Evolutionary conservation across 2,329 filamentous ascomycete genomes (phyloP), one percentile per base, ranked within the genome.

Genomic region (Sporothrix variecibatus): DNA sequence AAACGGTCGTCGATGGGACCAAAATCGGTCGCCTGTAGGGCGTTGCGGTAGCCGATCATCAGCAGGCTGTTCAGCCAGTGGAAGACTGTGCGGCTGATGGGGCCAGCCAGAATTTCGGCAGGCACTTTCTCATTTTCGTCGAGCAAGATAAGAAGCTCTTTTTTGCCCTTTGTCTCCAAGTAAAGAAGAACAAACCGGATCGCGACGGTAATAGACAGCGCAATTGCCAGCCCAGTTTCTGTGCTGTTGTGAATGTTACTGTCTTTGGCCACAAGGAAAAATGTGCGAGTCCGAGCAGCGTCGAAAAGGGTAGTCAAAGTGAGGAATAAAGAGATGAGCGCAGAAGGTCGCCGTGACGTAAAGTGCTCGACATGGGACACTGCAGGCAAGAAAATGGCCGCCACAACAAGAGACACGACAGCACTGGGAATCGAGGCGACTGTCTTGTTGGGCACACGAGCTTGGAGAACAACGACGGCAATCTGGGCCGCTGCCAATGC

Each of bases 11-110:
- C 64, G 15, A 67, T 67, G 23, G 64, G 64, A 1, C 53, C 64
- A 53, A 26, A 70, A 51, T 73, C 38, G 5, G 51, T 49, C 8
- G 49, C 46, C 40, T 73, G 60, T 11, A 73, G 71, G 5, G 51
- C 64, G 15, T 82, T 85, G 3, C 79, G 82, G 80, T 85, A 89
- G 0, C 88, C 88, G 2, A 81, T 80, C 34, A 82, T 81, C 62
- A 90, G 85, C 11, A 90, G 78, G 2, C 83, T 81, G 74, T 86
- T 87, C 72, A 88, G 78, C 87, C 87, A 89, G 81, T 82, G 85
- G 77, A 89, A 89, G 20, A 87, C 80, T 0, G 80, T 80, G 64
- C 82, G 81, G 75, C 82, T 87, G 76, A 85, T 86, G 23, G 87
- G 81, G 2, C 87, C 73, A 87, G 76, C 26, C 81, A 79, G 3